Base-by-base conservation (phyloP, 2,329 filamentous ascomycete genomes). In the Metarhizium rileyi region DNA sequence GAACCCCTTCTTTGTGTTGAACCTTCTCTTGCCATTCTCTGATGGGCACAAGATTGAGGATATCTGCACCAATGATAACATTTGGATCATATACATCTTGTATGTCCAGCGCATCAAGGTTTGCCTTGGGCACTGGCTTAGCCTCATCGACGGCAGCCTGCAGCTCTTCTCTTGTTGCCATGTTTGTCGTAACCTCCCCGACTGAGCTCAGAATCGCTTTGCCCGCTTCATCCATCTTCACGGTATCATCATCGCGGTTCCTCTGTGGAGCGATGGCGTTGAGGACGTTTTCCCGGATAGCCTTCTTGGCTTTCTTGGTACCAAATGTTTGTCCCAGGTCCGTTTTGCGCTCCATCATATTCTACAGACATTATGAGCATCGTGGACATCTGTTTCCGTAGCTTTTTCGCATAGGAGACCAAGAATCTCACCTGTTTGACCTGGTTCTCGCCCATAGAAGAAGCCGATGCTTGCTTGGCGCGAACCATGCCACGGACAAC, bases 281-380 rank as follows among this genome's bases (percentile, higher is more conserved):
- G 58, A 86, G 76, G 2, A 81, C 81, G 55, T 78, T 74, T 50
- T 83, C 78, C 26, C 76, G 74, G 57, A 93, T 81, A 1, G 81
- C 84, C 69, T 90, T 91, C 73, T 83, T 86, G 22, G 87, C 85
- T 68, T 90, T 91, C 71, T 87, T 90, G 25, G 87, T 91, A 64
- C 88, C 88, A 60, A 94, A 94, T 28, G 84, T 81, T 58, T 86
- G 77, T 38, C 86, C 86, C 12, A 94, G 80, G 2, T 83, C 79
- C 57, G 81, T 83, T 57, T 79, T 80, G 61, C 78, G 77, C 26
- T 84, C 78, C 58, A 76, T 70, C 59, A 76, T 77, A 42, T 71
- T 77, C 80, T 83, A 57, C 18, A 23, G 2, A 7, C 4, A 7
- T 20, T 6, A 20, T 42, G 23, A 42, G 38, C 38, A 25, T 14